A percentile compares a stretch with the other conserved stretches of the same genome.
These are phyloP conservation scores for Pseudogymnoascus sp. DNA, from an alignment of 2,329 filamentous ascomycete species.

Conservation along the genomic window DNA sequence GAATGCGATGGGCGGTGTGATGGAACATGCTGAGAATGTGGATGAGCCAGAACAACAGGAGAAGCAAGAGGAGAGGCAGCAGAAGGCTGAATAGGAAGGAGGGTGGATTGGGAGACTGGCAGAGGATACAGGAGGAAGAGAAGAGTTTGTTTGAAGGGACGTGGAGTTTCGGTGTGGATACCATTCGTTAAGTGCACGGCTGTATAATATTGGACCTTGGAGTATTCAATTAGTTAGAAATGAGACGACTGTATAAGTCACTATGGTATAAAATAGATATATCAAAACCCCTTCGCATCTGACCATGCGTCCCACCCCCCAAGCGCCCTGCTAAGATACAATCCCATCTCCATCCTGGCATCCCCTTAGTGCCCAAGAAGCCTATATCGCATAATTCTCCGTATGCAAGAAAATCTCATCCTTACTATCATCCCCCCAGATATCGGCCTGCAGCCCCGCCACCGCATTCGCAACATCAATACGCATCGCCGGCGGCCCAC, in stretches of 20 bases:
- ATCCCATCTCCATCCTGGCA: not conserved
- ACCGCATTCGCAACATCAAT: constrained; percentile 82
- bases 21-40: not conserved
- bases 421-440: constrained; percentile 68
- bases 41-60: not conserved
- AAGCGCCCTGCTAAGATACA: not conserved
- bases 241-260: constrained; percentile 7
- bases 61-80: no score
- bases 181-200: not conserved
- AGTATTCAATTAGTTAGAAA: constrained; percentile 1
- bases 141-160: not conserved
- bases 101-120: not conserved
- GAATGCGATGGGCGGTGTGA: not conserved
- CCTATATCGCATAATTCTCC: constrained; percentile 82
- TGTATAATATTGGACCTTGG: not conserved
- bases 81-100: not conserved
- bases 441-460: constrained; percentile 71
- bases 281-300: not conserved
- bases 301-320: not conserved
- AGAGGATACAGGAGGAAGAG: not conserved
- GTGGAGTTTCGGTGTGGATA: not conserved
- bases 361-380: not conserved
- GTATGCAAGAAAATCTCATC: constrained; percentile 93
- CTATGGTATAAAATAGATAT: constrained; percentile 7
- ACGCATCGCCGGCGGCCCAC: constrained; percentile 79